Base-by-base conservation (phyloP, 2,329 filamentous ascomycete species). In the Sclerotinia trifoliorum region DNA sequence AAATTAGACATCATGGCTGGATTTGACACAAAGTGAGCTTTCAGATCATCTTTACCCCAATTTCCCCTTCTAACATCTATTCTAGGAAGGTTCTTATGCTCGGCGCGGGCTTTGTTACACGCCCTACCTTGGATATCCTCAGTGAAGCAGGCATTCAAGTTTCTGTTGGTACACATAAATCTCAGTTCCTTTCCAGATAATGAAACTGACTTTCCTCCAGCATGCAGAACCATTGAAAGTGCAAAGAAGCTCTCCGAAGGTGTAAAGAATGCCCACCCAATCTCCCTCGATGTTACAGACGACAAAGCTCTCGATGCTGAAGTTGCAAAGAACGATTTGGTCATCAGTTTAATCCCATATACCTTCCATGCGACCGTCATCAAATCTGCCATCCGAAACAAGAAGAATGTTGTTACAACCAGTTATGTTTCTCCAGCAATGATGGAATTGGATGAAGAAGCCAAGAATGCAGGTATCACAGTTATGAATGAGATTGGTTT, bases 391-490 rank as follows among this genome's bases (percentile, higher is more conserved):
- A 97, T 98, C 81, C 87, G 90, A 77, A 86, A 90, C 77, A 97
- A 97, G 91, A 97, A 94, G 86, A 83, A 98, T 83, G 93, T 98
- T 70, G 94, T 98, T 77, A 97, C 94, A 69, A 97, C 94, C 42
- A 93, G 88, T 73, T 98, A 98, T 78, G 91, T 97, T 74, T 96
- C 92, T 5, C 93, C 93, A 4, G 92, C 92, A 73, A 97, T 97
- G 93, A 81, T 90, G 82, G 94, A 94, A 83, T 88, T 98, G 63
- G 90, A 97, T 76, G 83, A 88, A 75, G 83, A 90, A 75, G 88
- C 86, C 79, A 96, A 97, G 85, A 91, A 90, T 71, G 94, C 94
- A 24, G 94, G 93, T 70, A 97, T 97, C 78, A 96, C 93, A 15
- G 94, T 97, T 78, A 94, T 97, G 91, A 97, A 98, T 82, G 94